Evolutionary conservation across 2,329 filamentous ascomycete genomes (phyloP).

Genomic region (Monosporascus sp.): DNA sequence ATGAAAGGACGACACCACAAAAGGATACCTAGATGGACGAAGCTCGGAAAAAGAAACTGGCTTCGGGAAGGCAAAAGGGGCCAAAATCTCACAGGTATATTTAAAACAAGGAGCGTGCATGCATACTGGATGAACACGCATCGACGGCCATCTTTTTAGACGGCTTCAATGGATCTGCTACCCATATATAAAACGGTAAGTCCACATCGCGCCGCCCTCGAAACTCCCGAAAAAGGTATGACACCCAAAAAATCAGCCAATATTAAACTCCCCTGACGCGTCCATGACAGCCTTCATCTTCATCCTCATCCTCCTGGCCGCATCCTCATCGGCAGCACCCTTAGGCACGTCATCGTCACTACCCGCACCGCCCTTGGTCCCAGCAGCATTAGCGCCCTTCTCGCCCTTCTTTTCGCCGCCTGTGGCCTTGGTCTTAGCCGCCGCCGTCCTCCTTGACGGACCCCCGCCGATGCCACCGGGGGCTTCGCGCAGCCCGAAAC

Average conservation of each 20-base stretch:
- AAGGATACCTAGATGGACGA: no score
- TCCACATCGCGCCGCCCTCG: no score
- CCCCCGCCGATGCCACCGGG: conserved; percentile 73
- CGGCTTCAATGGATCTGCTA: no score
- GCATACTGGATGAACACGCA: no score
- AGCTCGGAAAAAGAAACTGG: no score
- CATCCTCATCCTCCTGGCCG: conserved; percentile 59
- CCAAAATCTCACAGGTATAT: no score
- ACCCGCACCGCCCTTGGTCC: not conserved
- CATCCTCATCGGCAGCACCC: conserved; percentile 48
- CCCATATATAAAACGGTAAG: no score
- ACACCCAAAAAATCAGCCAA: conserved; percentile 38
- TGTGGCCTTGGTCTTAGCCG: conserved; percentile 27
- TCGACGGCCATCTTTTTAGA: no score
- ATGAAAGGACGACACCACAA: no score
- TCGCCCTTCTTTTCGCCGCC: conserved; percentile 22
- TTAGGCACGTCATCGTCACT: conserved; percentile 29
- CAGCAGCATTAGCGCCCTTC: conserved; percentile 9
- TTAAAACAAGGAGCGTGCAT: no score
- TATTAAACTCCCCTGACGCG: conserved; percentile 61
- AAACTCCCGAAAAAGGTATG: no score
- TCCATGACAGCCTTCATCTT: conserved; percentile 53
- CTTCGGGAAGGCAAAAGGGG: no score
- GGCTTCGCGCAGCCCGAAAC: conserved; percentile 82
- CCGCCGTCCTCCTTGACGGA: conserved; percentile 39